Evolutionary conservation across 305 asterid species (phyloP).

Genomic region (Euphrasia arctica): DNA sequence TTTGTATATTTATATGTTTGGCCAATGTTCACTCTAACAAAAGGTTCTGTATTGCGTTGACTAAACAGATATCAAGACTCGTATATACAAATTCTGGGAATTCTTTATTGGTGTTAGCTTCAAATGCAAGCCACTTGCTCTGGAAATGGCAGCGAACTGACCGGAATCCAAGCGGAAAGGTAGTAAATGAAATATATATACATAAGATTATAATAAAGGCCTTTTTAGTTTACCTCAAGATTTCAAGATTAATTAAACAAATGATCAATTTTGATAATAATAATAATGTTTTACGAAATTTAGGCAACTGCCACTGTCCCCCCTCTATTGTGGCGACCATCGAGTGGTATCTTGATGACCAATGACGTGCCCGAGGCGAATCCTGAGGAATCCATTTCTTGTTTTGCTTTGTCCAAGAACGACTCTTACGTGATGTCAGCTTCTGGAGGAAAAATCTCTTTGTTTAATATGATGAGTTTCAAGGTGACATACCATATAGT

Average conservation of each 20-base stretch:
- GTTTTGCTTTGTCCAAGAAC: slow-evolving; percentile 77
- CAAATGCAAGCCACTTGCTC: slow-evolving; percentile 79
- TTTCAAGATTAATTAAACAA: slow-evolving; percentile 1
- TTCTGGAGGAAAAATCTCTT: slow-evolving; percentile 75
- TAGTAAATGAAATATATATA: slow-evolving; percentile 20
- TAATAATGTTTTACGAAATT: not conserved
- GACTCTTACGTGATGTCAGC: slow-evolving; percentile 79
- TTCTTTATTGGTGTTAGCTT: slow-evolving; percentile 80
- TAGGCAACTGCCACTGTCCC: slow-evolving; percentile 65
- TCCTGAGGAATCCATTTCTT: slow-evolving; percentile 61
- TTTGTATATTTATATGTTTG: too few relatives aligned
- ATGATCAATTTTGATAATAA: not conserved
- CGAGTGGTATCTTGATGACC: slow-evolving; percentile 72
- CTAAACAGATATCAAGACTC: slow-evolving; percentile 72
- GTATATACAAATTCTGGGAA: slow-evolving; percentile 76
- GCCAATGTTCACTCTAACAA: slow-evolving; percentile 14
- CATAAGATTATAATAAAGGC: not conserved
- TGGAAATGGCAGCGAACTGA: slow-evolving; percentile 93
- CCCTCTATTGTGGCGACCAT: slow-evolving; percentile 85
- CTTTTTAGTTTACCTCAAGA: not conserved
- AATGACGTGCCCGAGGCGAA: slow-evolving; percentile 59
- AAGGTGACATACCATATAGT: slow-evolving; percentile 40
- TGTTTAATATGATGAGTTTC: slow-evolving; percentile 82
- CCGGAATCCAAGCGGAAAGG: slow-evolving; percentile 73
- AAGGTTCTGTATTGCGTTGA: slow-evolving; percentile 19